Evolutionary conservation across 2,329 filamentous ascomycete species (phyloP).

Genomic region (Thelonectria discophora): DNA sequence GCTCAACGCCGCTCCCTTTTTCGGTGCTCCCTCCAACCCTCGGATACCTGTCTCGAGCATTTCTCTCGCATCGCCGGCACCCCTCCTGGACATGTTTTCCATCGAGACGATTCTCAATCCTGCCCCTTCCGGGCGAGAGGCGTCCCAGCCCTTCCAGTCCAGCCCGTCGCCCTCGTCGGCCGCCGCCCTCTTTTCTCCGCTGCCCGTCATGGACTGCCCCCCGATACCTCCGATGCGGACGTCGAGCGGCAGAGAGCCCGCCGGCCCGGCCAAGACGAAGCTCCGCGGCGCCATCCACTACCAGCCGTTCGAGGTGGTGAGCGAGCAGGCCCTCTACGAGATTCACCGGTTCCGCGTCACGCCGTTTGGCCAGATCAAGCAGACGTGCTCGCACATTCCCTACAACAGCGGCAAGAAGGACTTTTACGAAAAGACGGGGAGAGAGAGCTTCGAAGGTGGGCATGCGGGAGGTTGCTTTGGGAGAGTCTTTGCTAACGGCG

Average conservation of each 20-base stretch:
- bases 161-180: conserved; percentile 45
- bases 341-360: conserved; percentile 72
- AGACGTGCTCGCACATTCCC: conserved; percentile 79
- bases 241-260: conserved; percentile 58
- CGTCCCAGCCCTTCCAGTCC: conserved; percentile 47
- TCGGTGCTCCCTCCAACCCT: conserved; percentile 8
- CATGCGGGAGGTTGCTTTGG: not conserved
- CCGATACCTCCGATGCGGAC: conserved; percentile 27
- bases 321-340: conserved; percentile 63
- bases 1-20: conserved; percentile 9
- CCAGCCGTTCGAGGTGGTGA: conserved; percentile 74
- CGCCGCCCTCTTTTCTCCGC: conserved; percentile 21
- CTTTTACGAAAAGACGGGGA: conserved; percentile 84
- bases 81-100: conserved; percentile 64
- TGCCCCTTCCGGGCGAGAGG: conserved; percentile 54
- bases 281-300: conserved; percentile 76
- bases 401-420: conserved; percentile 95
- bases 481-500: not conserved
- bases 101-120: conserved; percentile 74
- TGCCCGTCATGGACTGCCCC: conserved; percentile 12
- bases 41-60: conserved; percentile 3
- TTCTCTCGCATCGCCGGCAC: conserved; percentile 29
- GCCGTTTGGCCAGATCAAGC: conserved; percentile 69
- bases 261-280: conserved; percentile 60
- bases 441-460: conserved; percentile 88